Evolutionary conservation across 257 asterid genomes (phyloP).

Genomic region (Phtheirospermum japonicum): DNA sequence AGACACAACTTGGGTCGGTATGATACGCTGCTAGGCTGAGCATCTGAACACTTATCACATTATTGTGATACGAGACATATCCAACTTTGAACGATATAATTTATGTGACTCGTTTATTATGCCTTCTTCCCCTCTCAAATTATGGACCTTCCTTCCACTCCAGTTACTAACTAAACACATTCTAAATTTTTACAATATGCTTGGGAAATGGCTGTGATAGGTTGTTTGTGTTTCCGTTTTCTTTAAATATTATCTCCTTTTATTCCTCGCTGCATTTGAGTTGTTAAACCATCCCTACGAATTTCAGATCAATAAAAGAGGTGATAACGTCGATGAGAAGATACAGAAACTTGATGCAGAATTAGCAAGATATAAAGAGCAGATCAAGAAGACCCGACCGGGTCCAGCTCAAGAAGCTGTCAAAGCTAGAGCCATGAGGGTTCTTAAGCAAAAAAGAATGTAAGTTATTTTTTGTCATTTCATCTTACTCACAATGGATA

Average conservation of each 20-base stretch:
- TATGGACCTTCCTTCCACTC: constrained; percentile 3
- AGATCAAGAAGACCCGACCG: constrained; percentile 88
- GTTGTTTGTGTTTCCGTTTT: constrained; percentile 4
- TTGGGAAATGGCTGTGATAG: too few species aligned
- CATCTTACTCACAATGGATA: neutral
- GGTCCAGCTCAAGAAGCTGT: constrained; percentile 99
- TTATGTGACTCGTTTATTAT: neutral
- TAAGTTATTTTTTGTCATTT: constrained; percentile 35
- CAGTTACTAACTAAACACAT: neutral
- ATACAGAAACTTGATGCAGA: constrained; percentile 83
- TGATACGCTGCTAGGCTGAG: neutral
- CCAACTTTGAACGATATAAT: neutral
- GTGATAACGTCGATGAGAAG: constrained; percentile 87
- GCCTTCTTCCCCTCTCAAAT: neutral
- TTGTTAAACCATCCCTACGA: constrained; percentile 8
- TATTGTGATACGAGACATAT: neutral
- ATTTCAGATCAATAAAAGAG: constrained; percentile 84
- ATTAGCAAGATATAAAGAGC: constrained; percentile 72
- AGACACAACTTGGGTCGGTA: neutral
- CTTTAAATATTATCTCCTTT: neutral
- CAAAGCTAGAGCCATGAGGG: constrained; percentile 97
- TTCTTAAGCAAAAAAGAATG: constrained; percentile 93
- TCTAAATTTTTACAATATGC: neutral
- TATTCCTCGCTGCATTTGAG: constrained; percentile 8
- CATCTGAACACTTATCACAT: neutral